phyloP scores from a whole-genome alignment of 768 basidiomycete genomes.

The Mycena polygramma region DNA sequence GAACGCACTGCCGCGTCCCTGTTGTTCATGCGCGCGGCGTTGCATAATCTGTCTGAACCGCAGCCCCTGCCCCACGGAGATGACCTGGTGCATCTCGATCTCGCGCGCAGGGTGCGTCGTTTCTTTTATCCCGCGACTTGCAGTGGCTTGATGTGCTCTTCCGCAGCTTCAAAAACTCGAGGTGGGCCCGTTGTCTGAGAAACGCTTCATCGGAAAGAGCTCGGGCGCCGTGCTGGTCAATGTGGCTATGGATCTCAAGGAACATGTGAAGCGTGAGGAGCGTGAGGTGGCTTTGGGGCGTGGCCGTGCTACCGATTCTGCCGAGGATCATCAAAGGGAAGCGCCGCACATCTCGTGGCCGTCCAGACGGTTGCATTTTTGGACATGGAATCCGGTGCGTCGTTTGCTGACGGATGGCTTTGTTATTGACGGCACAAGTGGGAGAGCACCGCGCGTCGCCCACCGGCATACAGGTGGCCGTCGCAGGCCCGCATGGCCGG shows the following conservation, averaged over 20 bases:
- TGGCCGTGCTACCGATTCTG: background rate
- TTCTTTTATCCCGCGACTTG: too few relatives aligned
- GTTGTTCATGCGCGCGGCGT: too few relatives aligned
- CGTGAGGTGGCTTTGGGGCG: background rate
- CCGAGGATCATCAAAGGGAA: background rate
- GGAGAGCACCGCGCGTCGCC: background rate
- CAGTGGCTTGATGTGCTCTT: too few relatives aligned
- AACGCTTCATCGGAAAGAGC: slow-evolving; percentile 24
- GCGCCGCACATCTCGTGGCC: background rate
- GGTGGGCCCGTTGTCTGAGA: background rate
- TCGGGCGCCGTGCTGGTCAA: slow-evolving; percentile 13
- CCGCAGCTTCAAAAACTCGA: slow-evolving; percentile 15
- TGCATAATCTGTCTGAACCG: too few relatives aligned
- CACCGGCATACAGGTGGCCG: slow-evolving; percentile 59
- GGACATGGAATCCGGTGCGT: slow-evolving; percentile 1
- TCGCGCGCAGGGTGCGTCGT: too few relatives aligned
- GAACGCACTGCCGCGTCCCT: background rate
- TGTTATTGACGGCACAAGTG: background rate
- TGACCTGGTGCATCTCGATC: too few relatives aligned
- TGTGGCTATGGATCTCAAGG: slow-evolving; percentile 20
- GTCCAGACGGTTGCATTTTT: slow-evolving; percentile 14
- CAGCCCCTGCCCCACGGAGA: too few relatives aligned
- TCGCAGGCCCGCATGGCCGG: slow-evolving; percentile 60
- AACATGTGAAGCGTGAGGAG: slow-evolving; percentile 18
- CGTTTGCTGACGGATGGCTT: too few relatives aligned